These are phyloP conservation scores for Leishmania aethiopica DNA, from an alignment of 208 protist species.

Conservation along the genomic window DNA sequence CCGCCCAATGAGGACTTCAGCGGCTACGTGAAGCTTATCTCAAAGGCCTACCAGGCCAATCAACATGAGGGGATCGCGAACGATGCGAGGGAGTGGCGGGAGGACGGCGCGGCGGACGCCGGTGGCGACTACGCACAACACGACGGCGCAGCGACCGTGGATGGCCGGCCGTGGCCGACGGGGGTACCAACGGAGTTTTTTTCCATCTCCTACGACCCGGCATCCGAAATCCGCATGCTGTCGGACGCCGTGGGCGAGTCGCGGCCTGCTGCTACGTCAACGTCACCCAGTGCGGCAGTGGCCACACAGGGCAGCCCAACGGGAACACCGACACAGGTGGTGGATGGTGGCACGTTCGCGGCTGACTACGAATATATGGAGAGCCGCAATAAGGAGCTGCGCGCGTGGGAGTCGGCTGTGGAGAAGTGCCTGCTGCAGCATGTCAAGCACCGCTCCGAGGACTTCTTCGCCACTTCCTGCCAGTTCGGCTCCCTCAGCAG, in stretches of 20 bases:
- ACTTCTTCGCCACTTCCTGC: constrained; percentile 80
- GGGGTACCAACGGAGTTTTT: constrained; percentile 71
- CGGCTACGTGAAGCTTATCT: constrained; percentile 71
- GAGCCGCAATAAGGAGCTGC: constrained; percentile 63
- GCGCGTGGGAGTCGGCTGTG: constrained; percentile 70
- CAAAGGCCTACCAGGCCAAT: constrained; percentile 69
- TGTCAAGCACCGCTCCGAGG: constrained; percentile 81
- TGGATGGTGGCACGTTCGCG: constrained; percentile 51
- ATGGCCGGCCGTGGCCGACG: constrained; percentile 61
- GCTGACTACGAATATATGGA: constrained; percentile 80
- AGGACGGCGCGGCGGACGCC: constrained; percentile 2
- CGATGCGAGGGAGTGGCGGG: constrained; percentile 30
- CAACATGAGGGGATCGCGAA: constrained; percentile 47
- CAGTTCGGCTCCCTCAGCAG: constrained; percentile 60
- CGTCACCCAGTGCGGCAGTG: neutral
- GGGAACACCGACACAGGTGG: neutral
- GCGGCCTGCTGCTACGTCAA: neutral
- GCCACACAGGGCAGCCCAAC: neutral
- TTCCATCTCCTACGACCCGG: constrained; percentile 16
- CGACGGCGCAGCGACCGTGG: constrained; percentile 1
- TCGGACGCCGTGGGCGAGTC: constrained; percentile 29
- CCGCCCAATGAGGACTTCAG: constrained; percentile 51
- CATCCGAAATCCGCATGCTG: constrained; percentile 27
- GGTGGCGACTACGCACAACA: neutral
- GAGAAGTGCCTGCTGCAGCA: constrained; percentile 81